Percentiles rank a stretch among this genome's conserved stretches.
phyloP scores from a whole-genome alignment of 495 filamentous ascomycete genomes.

The Penicillium psychrofluorescens region DNA sequence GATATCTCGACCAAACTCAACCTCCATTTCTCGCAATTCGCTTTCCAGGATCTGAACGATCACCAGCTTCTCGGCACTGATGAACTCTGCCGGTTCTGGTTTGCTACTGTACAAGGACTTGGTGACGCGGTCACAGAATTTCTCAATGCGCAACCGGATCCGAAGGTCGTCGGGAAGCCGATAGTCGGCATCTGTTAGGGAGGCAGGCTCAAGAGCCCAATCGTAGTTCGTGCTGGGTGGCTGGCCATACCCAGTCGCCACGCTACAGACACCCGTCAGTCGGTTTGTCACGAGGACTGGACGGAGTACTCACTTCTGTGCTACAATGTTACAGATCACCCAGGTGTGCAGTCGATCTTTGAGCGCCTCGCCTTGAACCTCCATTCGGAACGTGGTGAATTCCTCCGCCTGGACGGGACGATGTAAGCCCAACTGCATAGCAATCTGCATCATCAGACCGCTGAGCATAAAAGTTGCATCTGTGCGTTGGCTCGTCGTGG shows the following conservation, averaged over 20 bases:
- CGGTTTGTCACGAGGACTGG: not conserved
- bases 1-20: constrained; percentile 35
- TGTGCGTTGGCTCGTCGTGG: constrained; percentile 73
- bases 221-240: constrained; percentile 81
- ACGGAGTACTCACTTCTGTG: constrained; percentile 54
- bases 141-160: constrained; percentile 71
- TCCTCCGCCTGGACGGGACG: constrained; percentile 87
- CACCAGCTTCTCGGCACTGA: constrained; percentile 63
- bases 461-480: constrained; percentile 88
- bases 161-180: constrained; percentile 59
- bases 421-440: constrained; percentile 84
- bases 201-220: constrained; percentile 66
- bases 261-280: constrained; percentile 35
- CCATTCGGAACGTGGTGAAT: constrained; percentile 75
- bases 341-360: constrained; percentile 83
- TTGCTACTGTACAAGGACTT: constrained; percentile 79
- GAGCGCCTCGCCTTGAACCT: constrained; percentile 76
- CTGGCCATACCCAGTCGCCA: constrained; percentile 86
- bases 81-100: constrained; percentile 65
- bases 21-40: constrained; percentile 48
- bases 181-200: constrained; percentile 56
- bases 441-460: constrained; percentile 91
- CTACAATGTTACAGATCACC: constrained; percentile 88
- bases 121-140: constrained; percentile 79
- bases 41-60: constrained; percentile 50